Evolutionary conservation across 176 grass and related monocot species (phyloP).

Genomic region (Zea luxurians): DNA sequence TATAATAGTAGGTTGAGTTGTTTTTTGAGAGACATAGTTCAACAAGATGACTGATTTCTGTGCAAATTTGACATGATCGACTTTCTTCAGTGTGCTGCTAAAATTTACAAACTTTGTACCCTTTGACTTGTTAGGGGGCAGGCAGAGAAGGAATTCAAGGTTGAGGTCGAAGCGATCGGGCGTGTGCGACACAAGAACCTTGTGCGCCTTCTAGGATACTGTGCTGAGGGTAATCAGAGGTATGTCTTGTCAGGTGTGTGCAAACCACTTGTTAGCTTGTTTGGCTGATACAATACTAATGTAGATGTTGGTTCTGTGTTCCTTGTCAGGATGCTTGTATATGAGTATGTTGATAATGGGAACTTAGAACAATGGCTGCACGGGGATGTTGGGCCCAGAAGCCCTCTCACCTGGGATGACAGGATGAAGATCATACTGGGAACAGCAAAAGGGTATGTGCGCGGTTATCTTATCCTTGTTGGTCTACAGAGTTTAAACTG

Average conservation of each 20-base stretch:
- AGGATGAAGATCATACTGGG: slow-evolving; percentile 88
- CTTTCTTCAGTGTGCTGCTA: neutral
- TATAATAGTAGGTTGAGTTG: neutral
- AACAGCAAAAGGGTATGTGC: slow-evolving; percentile 79
- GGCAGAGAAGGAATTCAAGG: slow-evolving; percentile 96
- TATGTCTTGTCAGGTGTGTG: slow-evolving; percentile 40
- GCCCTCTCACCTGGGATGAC: slow-evolving; percentile 83
- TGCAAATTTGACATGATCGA: neutral
- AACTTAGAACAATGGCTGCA: slow-evolving; percentile 98
- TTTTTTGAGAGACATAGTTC: slow-evolving; percentile 15
- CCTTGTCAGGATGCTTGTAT: slow-evolving; percentile 82
- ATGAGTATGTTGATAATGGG: slow-evolving; percentile 90
- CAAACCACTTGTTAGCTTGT: neutral
- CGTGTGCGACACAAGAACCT: slow-evolving; percentile 95
- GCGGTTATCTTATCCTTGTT: neutral
- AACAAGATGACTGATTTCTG: slow-evolving; percentile 7
- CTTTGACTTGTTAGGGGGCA: slow-evolving; percentile 65
- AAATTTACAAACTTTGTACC: slow-evolving; percentile 18
- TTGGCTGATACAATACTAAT: neutral
- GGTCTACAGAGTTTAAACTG: neutral
- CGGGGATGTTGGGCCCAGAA: slow-evolving; percentile 71
- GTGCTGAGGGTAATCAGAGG: slow-evolving; percentile 86
- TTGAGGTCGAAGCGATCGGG: slow-evolving; percentile 95
- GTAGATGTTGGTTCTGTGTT: slow-evolving; percentile 17
- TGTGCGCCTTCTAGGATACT: slow-evolving; percentile 80